These are phyloP conservation scores for Kwoniella bestiolae DNA, from an alignment of 768 basidiomycete species.

Conservation along the genomic window DNA sequence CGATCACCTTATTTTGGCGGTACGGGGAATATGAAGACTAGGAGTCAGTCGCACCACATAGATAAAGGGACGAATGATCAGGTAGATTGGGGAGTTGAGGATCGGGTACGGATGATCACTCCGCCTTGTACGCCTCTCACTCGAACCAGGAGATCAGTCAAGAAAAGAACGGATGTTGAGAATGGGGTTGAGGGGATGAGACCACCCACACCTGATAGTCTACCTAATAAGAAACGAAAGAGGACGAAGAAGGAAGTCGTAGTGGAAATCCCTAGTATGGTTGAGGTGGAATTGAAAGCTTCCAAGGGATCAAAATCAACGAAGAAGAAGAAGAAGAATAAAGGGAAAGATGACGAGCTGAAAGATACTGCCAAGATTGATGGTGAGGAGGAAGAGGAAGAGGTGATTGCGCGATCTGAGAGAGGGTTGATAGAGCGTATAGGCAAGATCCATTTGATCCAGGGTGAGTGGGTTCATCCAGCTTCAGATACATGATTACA, in stretches of 20 bases:
- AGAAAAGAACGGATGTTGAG: not conserved
- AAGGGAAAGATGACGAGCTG: not conserved
- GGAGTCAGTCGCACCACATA: not conserved
- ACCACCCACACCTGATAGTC: slow-evolving; percentile 16
- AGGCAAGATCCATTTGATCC: slow-evolving; percentile 46
- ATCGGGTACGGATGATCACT: not conserved
- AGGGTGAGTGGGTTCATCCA: slow-evolving; percentile 31
- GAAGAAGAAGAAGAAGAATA: slow-evolving; percentile 2
- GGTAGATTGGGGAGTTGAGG: too few species aligned
- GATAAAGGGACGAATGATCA: not conserved
- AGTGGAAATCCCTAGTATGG: slow-evolving; percentile 12
- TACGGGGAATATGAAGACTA: not conserved
- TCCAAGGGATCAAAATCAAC: not conserved
- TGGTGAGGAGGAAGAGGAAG: not conserved
- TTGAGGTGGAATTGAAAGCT: not conserved
- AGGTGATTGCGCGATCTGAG: slow-evolving; percentile 18
- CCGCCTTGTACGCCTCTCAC: not conserved
- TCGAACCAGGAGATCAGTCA: not conserved
- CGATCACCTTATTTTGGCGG: not conserved
- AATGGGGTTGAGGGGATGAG: not conserved
- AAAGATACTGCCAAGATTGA: not conserved
- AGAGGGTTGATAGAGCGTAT: slow-evolving; percentile 24
- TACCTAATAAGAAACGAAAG: slow-evolving; percentile 4
- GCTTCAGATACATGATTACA: too few species aligned
- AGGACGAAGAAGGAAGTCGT: slow-evolving; percentile 2